These are phyloP conservation scores for Globisporangium solare DNA, from an alignment of 352 stramenopile species.

Conservation along the genomic window DNA sequence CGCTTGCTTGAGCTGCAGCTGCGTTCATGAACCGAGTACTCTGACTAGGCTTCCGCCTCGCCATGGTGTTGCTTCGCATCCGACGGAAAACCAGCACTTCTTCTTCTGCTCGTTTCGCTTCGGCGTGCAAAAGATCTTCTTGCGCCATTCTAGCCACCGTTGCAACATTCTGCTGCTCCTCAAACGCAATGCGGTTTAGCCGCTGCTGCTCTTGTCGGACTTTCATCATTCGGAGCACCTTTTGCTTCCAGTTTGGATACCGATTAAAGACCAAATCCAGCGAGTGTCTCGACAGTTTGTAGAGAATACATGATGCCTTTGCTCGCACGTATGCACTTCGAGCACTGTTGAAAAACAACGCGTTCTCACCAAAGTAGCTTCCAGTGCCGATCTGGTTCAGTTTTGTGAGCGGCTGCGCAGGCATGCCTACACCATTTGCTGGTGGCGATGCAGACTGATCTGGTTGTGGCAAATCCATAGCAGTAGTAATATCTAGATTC, in stretches of 20 bases:
- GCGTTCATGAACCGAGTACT: slow-evolving; percentile 6
- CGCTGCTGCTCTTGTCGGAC: slow-evolving; percentile 51
- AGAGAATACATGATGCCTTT: slow-evolving; percentile 66
- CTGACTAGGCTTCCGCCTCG: slow-evolving; percentile 14
- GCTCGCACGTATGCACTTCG: slow-evolving; percentile 51
- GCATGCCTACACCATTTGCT: slow-evolving; percentile 1
- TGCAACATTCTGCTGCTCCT: slow-evolving; percentile 37
- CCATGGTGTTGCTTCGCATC: slow-evolving; percentile 22
- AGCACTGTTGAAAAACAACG: slow-evolving; percentile 55
- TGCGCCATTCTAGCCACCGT: slow-evolving; percentile 25
- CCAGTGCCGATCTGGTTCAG: slow-evolving; percentile 45
- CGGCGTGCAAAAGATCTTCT: slow-evolving; percentile 27
- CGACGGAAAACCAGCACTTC: slow-evolving; percentile 29
- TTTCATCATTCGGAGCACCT: slow-evolving; percentile 58
- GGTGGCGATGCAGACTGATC: too few species aligned
- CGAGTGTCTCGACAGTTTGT: slow-evolving; percentile 58
- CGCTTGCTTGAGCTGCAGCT: slow-evolving; percentile 8
- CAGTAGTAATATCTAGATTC: too few species aligned
- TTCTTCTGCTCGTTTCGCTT: slow-evolving; percentile 32
- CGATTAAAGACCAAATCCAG: slow-evolving; percentile 66
- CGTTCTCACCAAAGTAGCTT: slow-evolving; percentile 69
- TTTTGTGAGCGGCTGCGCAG: slow-evolving; percentile 28
- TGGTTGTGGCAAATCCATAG: too few species aligned
- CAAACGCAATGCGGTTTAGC: slow-evolving; percentile 32
- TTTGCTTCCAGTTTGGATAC: slow-evolving; percentile 68